phyloP scores from a whole-genome alignment of 768 basidiomycete species.

The Pleurotus djamor region DNA sequence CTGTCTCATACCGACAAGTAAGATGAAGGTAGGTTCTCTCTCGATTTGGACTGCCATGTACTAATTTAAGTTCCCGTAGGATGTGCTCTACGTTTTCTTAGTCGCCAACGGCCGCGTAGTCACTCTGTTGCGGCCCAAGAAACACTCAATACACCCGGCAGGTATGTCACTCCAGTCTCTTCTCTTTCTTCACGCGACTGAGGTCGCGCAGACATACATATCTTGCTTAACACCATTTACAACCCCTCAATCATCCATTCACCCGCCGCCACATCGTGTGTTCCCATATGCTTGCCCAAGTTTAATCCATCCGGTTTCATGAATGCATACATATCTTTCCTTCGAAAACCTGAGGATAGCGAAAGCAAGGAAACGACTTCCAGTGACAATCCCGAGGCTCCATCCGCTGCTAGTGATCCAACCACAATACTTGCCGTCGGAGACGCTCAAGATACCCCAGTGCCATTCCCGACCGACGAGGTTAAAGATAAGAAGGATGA shows the following conservation, averaged over 20 bases:
- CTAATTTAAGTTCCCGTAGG: conserved; percentile 40
- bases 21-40: conserved; percentile 63
- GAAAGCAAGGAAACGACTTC: conserved; percentile 13
- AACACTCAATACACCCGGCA: conserved; percentile 93
- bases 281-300: conserved; percentile 94
- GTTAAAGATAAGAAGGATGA: background rate
- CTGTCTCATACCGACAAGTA: conserved; percentile 72
- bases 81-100: conserved; percentile 90
- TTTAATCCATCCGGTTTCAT: conserved; percentile 89
- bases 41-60: background rate
- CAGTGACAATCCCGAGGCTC: conserved; percentile 6
- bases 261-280: conserved; percentile 84
- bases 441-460: background rate
- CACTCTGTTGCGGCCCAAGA: conserved; percentile 85
- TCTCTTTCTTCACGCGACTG: background rate
- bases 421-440: background rate
- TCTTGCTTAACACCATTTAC: conserved; percentile 88
- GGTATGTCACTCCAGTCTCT: conserved; percentile 38
- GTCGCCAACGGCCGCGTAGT: conserved; percentile 75
- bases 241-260: conserved; percentile 78
- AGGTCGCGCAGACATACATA: conserved; percentile 70
- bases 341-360: conserved; percentile 40
- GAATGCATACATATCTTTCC: conserved; percentile 84
- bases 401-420: background rate
- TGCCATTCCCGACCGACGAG: conserved; percentile 1